These are phyloP conservation scores for Penicillium cosmopolitanum DNA, from an alignment of 495 filamentous ascomycete genomes.

Conservation along the genomic window DNA sequence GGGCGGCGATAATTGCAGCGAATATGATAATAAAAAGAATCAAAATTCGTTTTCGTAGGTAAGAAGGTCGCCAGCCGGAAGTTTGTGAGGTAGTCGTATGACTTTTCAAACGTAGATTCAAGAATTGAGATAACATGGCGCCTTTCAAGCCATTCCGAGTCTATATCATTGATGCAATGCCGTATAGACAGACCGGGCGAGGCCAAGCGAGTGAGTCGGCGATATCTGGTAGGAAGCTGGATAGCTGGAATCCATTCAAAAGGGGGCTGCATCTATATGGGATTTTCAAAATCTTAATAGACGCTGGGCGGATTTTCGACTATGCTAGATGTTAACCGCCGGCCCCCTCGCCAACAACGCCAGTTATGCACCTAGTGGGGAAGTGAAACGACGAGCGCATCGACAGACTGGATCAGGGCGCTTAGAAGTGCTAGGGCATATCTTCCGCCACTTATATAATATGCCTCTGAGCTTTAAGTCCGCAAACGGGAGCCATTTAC, in stretches of 20 bases:
- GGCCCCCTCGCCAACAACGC: constrained; percentile 3
- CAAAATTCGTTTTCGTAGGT: constrained; percentile 13
- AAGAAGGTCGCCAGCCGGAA: constrained; percentile 10
- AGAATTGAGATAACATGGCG: not conserved
- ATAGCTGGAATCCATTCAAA: not conserved
- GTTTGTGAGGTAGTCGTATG: not conserved
- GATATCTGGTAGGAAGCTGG: not conserved
- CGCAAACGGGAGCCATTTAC: not conserved
- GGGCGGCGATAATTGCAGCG: constrained; percentile 7
- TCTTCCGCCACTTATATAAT: not conserved
- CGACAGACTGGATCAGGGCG: not conserved
- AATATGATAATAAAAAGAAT: constrained; percentile 6
- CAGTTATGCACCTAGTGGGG: not conserved
- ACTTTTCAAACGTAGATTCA: not conserved
- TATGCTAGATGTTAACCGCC: not conserved
- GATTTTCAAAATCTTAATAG: not conserved
- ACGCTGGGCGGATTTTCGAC: not conserved
- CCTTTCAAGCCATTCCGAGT: not conserved
- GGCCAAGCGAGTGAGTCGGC: not conserved
- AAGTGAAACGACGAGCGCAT: constrained; percentile 1
- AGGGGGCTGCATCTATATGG: not conserved
- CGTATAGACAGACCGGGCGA: not conserved
- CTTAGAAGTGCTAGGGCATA: not conserved
- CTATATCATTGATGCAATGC: not conserved
- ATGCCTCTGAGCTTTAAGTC: not conserved